Evolutionary conservation across 1,284 basidiomycete species (phyloP).

Genomic region (Thecaphora thlaspeos): DNA sequence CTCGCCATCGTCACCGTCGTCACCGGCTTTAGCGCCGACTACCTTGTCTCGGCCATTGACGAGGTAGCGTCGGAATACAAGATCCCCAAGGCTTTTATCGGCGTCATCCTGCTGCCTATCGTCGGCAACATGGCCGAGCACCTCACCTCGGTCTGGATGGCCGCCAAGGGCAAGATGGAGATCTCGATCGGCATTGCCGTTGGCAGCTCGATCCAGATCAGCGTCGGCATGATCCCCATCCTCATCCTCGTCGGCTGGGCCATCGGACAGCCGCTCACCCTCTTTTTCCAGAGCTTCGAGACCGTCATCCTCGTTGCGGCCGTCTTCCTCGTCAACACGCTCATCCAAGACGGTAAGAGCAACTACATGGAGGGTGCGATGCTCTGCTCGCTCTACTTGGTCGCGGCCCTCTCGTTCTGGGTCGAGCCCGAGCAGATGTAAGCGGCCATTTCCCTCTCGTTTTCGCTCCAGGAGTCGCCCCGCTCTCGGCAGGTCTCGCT

Average conservation of each 20-base stretch:
- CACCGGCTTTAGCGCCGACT: constrained; percentile 56
- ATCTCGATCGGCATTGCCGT: constrained; percentile 76
- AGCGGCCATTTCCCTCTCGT: too few relatives aligned
- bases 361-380: constrained; percentile 56
- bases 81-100: constrained; percentile 57
- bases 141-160: constrained; percentile 54
- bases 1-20: constrained; percentile 49
- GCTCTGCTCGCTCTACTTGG: constrained; percentile 57
- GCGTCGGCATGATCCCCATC: constrained; percentile 55
- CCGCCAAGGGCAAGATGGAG: constrained; percentile 56
- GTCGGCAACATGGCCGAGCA: constrained; percentile 69
- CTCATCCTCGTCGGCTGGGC: constrained; percentile 58
- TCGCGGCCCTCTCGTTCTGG: constrained; percentile 54
- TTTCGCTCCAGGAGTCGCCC: too few relatives aligned
- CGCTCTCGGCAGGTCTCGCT: too few relatives aligned
- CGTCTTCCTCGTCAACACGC: constrained; percentile 56
- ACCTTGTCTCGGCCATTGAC: constrained; percentile 58
- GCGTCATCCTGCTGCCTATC: constrained; percentile 72
- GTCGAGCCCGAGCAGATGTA: constrained; percentile 13
- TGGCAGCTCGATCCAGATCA: constrained; percentile 67
- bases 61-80: constrained; percentile 52
- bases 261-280: constrained; percentile 58
- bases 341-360: constrained; percentile 57
- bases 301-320: constrained; percentile 52
- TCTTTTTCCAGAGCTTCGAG: constrained; percentile 55